Evolutionary conservation across 805 yeast genomes (phyloP), one percentile per base, ranked within the genome.

Genomic region (Wickerhamiella allomyrinae): DNA sequence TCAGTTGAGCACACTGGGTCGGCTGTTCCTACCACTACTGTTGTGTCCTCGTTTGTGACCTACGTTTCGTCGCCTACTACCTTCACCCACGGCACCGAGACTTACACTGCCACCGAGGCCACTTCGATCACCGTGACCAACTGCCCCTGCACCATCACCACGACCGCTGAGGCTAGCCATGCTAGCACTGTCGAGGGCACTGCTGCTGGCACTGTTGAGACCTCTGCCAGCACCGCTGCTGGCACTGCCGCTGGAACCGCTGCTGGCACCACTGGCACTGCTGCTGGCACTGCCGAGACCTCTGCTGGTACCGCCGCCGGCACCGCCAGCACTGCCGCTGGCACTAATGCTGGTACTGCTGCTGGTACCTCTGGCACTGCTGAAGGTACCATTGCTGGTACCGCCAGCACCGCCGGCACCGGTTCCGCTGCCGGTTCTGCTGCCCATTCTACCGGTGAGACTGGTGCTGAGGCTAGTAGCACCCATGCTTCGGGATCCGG

Each of bases 81-180:
- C 11, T 20, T 40, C 13, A 29, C 35, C 7, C 23, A 40, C 9
- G 77, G 77, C 72, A 46, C 46, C 44, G 47, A 45, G 17, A 29
- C 89, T 59, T 71, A 74, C 74, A 74, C 54, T 15, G 46, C 41
- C 14, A 46, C 46, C 7, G 49, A 34, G 20, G 37, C 49, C 15
- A 43, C 49, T 20, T 38, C 42, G 7, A 29, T 46, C 14, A 41
- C 44, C 8, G 43, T 46, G 7, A 42, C 44, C 5, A 41, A 46
- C 37, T 43, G 49, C 37, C 46, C 49, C 5, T 46, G 43, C 42
- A 44, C 49, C 22, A 23, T 36, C 31, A 27, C 31, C 31, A 27
- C 31, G 17, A n/a, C 31, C 17, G 31, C 17, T 8, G 31, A 27
- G 31, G 31, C n/a, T n/a, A n/a, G n/a, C n/a, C n/a, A n/a, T n/a